Percentiles rank a stretch among this genome's conserved stretches.
Conservation (phyloP, 2,329 filamentous ascomycete species). For the Neofusicoccum umdonicola region DNA sequence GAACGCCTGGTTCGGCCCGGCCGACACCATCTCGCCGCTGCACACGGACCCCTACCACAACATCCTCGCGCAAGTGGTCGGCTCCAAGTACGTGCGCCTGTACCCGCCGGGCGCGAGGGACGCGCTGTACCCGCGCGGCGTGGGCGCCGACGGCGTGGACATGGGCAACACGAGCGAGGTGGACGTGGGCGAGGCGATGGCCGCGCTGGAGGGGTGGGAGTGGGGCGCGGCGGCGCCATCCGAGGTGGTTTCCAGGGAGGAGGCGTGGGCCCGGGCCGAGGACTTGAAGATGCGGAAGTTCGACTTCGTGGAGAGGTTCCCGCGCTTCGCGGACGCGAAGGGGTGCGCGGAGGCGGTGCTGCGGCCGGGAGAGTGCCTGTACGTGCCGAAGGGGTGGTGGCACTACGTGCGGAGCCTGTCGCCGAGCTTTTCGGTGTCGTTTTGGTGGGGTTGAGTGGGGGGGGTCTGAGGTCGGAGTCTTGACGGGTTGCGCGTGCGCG, state of each 20-base stretch:
- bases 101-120: conserved; percentile 67
- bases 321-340: conserved; percentile 56
- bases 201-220: conserved; percentile 37
- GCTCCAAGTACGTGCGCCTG: conserved; percentile 85
- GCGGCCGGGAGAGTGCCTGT: conserved; percentile 76
- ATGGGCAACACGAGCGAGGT: conserved; percentile 88
- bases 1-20: conserved; percentile 92
- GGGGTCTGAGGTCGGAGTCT: too few species aligned
- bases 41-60: conserved; percentile 96
- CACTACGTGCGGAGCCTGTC: conserved; percentile 88
- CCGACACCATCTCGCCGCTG: conserved; percentile 83
- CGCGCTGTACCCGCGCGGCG: conserved; percentile 60
- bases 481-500: too few species aligned
- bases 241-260: conserved; percentile 18
- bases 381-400: conserved; percentile 96
- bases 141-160: conserved; percentile 68
- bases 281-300: conserved; percentile 40
- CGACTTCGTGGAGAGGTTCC: conserved; percentile 41
- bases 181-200: conserved; percentile 70
- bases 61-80: conserved; percentile 83
- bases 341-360: conserved; percentile 76
- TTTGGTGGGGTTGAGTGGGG: conserved; percentile 74
- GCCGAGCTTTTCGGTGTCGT: conserved; percentile 90
- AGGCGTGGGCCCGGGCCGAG: conserved; percentile 41
- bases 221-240: conserved; percentile 21